Evolutionary conservation across 169 alveolate species (phyloP).

Genomic region (Ichthyophthirius multifiliis): DNA sequence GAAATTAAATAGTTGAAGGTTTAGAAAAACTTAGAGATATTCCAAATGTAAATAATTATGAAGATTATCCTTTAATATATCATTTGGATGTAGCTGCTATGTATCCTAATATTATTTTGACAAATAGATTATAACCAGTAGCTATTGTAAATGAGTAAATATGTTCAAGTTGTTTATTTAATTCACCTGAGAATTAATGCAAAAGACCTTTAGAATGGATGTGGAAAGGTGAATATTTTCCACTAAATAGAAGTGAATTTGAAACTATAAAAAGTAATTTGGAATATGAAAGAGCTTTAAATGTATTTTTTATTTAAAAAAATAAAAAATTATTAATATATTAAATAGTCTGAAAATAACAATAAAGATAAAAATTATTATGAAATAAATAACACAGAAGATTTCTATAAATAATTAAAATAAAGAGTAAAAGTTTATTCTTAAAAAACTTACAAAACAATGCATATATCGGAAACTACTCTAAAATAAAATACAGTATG

Average conservation of each 20-base stretch:
- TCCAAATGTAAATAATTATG: slow-evolving; percentile 45
- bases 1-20: slow-evolving; percentile 51
- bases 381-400: slow-evolving; percentile 62
- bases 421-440: slow-evolving; percentile 91
- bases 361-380: slow-evolving; percentile 27
- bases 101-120: slow-evolving; percentile 99
- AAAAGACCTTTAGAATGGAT: slow-evolving; percentile 78
- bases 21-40: slow-evolving; percentile 52
- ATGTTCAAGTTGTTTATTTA: slow-evolving; percentile 95
- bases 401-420: slow-evolving; percentile 81
- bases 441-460: slow-evolving; percentile 70
- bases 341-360: not conserved
- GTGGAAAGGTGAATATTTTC: slow-evolving; percentile 94
- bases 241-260: slow-evolving; percentile 85
- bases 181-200: slow-evolving; percentile 84
- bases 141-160: slow-evolving; percentile 94
- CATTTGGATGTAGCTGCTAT: slow-evolving; percentile 99
- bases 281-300: slow-evolving; percentile 31
- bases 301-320: not conserved
- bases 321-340: not conserved
- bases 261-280: slow-evolving; percentile 56
- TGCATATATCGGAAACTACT: slow-evolving; percentile 72
- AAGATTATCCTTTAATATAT: slow-evolving; percentile 90
- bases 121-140: slow-evolving; percentile 98
- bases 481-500: slow-evolving; percentile 91